Conservation (phyloP, 345 rosid genomes). For the Syzygium aromaticum region DNA sequence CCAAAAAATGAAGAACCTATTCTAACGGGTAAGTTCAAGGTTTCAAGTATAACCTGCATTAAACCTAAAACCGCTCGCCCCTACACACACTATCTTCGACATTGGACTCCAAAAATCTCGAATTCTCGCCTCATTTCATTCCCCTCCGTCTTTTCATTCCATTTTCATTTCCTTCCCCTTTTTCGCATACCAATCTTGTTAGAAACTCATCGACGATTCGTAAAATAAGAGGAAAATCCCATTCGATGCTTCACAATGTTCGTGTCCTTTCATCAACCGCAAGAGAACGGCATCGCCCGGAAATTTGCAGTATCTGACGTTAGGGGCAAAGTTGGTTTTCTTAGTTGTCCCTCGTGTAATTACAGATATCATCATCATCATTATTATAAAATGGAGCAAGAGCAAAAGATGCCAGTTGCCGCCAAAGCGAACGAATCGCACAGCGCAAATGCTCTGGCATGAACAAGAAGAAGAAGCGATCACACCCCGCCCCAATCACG, state of each 20-base stretch:
- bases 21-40: no score
- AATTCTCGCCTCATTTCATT: fast-evolving
- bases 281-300: neutral
- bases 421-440: neutral
- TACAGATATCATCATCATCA: neutral
- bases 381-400: neutral
- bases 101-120: neutral
- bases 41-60: no score
- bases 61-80: no score
- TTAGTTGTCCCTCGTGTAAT: neutral
- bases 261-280: neutral
- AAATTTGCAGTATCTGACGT: neutral
- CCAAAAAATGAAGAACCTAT: no score
- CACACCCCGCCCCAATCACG: neutral
- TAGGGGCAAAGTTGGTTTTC: neutral
- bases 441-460: neutral
- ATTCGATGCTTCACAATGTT: neutral
- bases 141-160: neutral
- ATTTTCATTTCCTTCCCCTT: neutral
- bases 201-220: neutral
- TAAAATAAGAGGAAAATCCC: neutral
- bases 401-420: neutral
- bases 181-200: neutral
- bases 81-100: neutral
- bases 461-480: neutral